Evolutionary conservation across 495 filamentous ascomycete genomes (phyloP).

Genomic region (Penicillium canescens): DNA sequence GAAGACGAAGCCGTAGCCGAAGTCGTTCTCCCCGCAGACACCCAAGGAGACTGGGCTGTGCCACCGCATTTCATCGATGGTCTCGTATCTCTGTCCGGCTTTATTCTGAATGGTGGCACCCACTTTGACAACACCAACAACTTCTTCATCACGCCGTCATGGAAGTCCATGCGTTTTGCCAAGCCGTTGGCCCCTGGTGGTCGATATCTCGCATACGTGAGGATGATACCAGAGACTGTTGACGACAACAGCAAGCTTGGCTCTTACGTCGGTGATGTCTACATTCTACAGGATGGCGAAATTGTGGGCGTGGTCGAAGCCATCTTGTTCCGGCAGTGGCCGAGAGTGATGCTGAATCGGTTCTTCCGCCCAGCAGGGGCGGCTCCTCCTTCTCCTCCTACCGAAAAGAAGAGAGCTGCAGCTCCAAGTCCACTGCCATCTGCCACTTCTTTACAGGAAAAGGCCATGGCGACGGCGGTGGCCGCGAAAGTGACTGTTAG

Average conservation of each 20-base stretch:
- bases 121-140: constrained; percentile 43
- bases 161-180: constrained; percentile 36
- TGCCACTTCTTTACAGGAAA: background rate
- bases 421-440: background rate
- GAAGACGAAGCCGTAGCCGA: constrained; percentile 39
- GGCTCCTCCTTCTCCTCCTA: background rate
- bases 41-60: constrained; percentile 1
- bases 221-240: background rate
- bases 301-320: background rate
- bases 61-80: constrained; percentile 49
- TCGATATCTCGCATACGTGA: constrained; percentile 4
- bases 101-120: constrained; percentile 52
- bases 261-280: background rate
- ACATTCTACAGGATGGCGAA: background rate
- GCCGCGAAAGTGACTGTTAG: background rate
- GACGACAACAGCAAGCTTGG: background rate
- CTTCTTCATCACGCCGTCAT: constrained; percentile 43
- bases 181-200: constrained; percentile 15
- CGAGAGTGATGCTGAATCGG: background rate
- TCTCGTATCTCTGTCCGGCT: constrained; percentile 49
- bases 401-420: background rate
- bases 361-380: background rate
- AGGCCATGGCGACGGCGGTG: background rate
- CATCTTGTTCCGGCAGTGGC: background rate
- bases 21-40: constrained; percentile 15